These are phyloP conservation scores for Cutaneotrichosporon cyanovorans DNA, from an alignment of 1,284 basidiomycete species.

Conservation along the genomic window DNA sequence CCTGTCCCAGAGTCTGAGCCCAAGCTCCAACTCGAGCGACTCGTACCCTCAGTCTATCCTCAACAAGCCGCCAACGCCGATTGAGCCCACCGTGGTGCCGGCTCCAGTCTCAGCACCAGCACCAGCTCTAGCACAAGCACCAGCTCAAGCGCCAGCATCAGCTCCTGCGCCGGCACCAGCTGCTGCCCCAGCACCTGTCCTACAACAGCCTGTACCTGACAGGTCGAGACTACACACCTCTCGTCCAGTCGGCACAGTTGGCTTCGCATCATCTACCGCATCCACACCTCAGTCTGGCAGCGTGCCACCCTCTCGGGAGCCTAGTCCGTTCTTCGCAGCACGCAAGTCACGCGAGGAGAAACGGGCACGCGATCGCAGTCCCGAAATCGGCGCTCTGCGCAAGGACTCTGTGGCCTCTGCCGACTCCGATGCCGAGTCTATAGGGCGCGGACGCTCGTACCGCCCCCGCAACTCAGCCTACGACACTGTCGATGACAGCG, in stretches of 20 bases:
- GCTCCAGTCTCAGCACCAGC: background rate
- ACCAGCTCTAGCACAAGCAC: background rate
- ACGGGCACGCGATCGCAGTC: slow-evolving; percentile 56
- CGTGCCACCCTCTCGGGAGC: slow-evolving; percentile 21
- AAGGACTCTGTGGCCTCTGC: slow-evolving; percentile 52
- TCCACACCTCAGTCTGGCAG: too few relatives aligned
- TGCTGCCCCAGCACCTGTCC: background rate
- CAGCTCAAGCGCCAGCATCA: background rate
- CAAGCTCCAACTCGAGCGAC: too few relatives aligned
- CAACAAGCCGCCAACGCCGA: too few relatives aligned
- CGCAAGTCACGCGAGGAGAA: slow-evolving; percentile 36
- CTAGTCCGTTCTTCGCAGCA: slow-evolving; percentile 44
- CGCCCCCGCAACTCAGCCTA: slow-evolving; percentile 42
- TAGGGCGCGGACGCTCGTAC: slow-evolving; percentile 42
- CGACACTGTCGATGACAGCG: slow-evolving; percentile 31
- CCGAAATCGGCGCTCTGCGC: slow-evolving; percentile 59
- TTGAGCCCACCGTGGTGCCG: too few relatives aligned
- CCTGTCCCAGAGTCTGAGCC: too few relatives aligned
- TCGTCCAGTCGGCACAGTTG: slow-evolving; percentile 21
- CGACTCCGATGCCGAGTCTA: slow-evolving; percentile 53
- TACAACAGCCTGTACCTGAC: too few relatives aligned
- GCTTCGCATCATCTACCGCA: too few relatives aligned
- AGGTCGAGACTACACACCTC: slow-evolving; percentile 23
- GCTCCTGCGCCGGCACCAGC: background rate
- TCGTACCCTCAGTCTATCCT: too few relatives aligned